phyloP scores from a whole-genome alignment of 257 asterid genomes.

The Przewalskia tangutica region DNA sequence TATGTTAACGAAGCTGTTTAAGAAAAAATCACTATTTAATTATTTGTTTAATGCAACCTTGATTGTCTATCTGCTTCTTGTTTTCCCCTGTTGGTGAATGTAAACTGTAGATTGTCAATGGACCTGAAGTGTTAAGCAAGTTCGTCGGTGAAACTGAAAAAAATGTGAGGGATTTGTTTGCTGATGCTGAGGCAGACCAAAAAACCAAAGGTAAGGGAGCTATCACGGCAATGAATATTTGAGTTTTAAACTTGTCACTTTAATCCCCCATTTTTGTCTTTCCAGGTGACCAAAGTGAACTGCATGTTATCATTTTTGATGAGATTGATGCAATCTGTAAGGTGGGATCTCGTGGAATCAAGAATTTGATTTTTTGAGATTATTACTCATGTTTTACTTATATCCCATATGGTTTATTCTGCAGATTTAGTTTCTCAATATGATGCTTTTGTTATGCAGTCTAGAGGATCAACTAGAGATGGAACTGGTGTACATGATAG shows the following conservation, averaged over 20 bases:
- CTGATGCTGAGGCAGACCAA: conserved; percentile 97
- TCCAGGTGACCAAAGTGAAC: conserved; percentile 95
- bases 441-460: conserved; percentile 43
- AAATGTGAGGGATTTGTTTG: conserved; percentile 94
- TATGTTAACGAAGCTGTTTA: conserved; percentile 5
- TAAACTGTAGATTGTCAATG: conserved; percentile 74
- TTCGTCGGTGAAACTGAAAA: conserved; percentile 98
- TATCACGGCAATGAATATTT: conserved; percentile 5
- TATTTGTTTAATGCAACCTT: conserved; percentile 3
- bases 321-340: conserved; percentile 99
- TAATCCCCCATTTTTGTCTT: conserved; percentile 12
- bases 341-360: conserved; percentile 36
- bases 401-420: background rate
- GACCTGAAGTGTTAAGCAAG: conserved; percentile 96
- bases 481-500: conserved; percentile 99
- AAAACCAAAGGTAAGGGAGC: conserved; percentile 60
- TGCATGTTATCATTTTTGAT: conserved; percentile 96
- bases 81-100: background rate
- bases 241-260: background rate
- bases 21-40: background rate
- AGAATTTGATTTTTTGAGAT: background rate
- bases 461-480: conserved; percentile 98
- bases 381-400: background rate
- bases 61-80: conserved; percentile 1
- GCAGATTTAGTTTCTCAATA: background rate